Evolutionary conservation across 177 flowering plant species (phyloP).

Genomic region (Vitis hybrid): DNA sequence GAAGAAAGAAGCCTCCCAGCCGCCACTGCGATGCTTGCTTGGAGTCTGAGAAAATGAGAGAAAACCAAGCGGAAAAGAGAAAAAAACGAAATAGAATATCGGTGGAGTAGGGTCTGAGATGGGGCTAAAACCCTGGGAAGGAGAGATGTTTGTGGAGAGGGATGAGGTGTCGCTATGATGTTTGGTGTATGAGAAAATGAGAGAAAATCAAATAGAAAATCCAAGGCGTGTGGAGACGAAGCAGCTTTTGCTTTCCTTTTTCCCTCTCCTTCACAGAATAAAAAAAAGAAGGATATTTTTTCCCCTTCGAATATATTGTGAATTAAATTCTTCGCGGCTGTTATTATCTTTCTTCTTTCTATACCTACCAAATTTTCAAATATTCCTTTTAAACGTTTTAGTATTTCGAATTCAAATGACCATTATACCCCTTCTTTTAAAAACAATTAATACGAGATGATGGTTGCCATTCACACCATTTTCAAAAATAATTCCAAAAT

Average conservation of each 20-base stretch:
- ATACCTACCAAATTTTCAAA: too few relatives aligned
- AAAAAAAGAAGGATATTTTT: slow-evolving; percentile 10
- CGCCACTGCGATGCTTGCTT: too few relatives aligned
- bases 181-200: slow-evolving; percentile 26
- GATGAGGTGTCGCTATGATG: not conserved
- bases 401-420: too few relatives aligned
- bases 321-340: too few relatives aligned
- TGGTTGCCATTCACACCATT: too few relatives aligned
- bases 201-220: slow-evolving; percentile 17
- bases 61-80: not conserved
- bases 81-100: not conserved
- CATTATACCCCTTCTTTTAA: too few relatives aligned
- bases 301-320: not conserved
- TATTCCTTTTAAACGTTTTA: too few relatives aligned
- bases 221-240: slow-evolving; percentile 19
- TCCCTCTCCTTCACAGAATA: slow-evolving; percentile 16
- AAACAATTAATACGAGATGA: too few relatives aligned
- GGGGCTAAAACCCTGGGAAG: not conserved
- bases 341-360: not conserved
- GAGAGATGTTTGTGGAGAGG: too few relatives aligned
- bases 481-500: too few relatives aligned
- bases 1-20: not conserved
- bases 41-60: too few relatives aligned
- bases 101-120: not conserved
- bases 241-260: slow-evolving; percentile 17